Conservation (phyloP, 2,329 filamentous ascomycete genomes). For the Elsinoe perseae region DNA sequence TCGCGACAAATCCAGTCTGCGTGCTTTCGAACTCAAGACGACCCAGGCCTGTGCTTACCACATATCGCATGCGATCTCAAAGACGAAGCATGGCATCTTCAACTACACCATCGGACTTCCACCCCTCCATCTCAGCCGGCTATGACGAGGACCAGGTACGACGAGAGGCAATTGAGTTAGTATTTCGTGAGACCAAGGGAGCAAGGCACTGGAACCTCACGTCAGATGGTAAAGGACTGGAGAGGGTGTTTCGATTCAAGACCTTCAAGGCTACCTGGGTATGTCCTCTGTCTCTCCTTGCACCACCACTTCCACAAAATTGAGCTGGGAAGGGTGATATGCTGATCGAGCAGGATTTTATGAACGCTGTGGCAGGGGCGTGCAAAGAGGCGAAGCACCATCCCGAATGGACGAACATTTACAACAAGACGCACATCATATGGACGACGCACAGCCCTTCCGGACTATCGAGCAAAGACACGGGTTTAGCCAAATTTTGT, state of each 20-base stretch:
- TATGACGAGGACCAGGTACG: not conserved
- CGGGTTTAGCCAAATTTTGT: constrained; percentile 54
- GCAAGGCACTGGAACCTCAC: constrained; percentile 28
- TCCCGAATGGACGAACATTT: constrained; percentile 71
- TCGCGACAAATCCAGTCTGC: not conserved
- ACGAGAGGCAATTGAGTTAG: not conserved
- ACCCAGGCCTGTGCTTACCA: not conserved
- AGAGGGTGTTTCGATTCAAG: constrained; percentile 33
- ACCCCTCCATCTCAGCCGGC: not conserved
- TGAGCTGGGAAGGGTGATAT: not conserved
- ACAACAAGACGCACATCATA: constrained; percentile 61
- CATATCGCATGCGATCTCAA: not conserved
- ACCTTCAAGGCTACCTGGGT: constrained; percentile 35
- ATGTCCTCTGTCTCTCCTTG: constrained; percentile 13
- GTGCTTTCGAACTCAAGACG: not conserved
- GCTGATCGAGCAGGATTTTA: constrained; percentile 53
- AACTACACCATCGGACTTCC: not conserved
- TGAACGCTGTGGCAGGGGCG: constrained; percentile 62
- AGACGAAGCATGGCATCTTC: not conserved
- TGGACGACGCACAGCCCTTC: constrained; percentile 65
- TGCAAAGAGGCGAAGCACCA: constrained; percentile 64
- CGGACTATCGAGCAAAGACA: constrained; percentile 58
- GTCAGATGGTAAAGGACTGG: constrained; percentile 28
- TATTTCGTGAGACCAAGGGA: not conserved
- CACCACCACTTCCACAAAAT: not conserved